phyloP scores from a whole-genome alignment of 1,284 basidiomycete genomes.

The Mycena sp. region DNA sequence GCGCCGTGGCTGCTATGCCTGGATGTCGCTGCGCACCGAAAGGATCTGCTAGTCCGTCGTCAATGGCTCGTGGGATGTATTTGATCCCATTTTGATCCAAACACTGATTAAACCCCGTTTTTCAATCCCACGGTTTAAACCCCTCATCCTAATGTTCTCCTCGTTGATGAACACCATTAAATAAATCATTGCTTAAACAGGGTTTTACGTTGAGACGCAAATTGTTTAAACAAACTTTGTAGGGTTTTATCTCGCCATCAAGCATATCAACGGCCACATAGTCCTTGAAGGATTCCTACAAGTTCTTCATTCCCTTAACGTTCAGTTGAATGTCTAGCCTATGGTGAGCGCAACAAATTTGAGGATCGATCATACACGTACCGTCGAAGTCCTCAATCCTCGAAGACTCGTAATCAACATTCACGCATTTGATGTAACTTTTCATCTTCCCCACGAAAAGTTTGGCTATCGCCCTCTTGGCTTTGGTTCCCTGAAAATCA shows the following conservation, averaged over 20 bases:
- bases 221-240: too few relatives aligned
- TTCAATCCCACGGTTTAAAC: too few relatives aligned
- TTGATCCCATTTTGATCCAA: too few relatives aligned
- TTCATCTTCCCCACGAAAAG: conserved; percentile 99
- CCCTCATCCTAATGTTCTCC: too few relatives aligned
- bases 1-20: too few relatives aligned
- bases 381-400: conserved; percentile 98
- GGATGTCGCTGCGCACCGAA: too few relatives aligned
- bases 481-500: conserved; percentile 81
- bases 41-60: too few relatives aligned
- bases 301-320: conserved; percentile 97
- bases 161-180: too few relatives aligned
- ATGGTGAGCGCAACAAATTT: conserved; percentile 10
- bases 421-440: conserved; percentile 98
- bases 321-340: conserved; percentile 94
- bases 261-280: conserved; percentile 98
- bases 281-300: conserved; percentile 97
- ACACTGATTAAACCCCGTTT: too few relatives aligned
- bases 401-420: conserved; percentile 97
- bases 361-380: conserved; percentile 42
- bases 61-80: too few relatives aligned
- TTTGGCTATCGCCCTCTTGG: conserved; percentile 94
- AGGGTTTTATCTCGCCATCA: conserved; percentile 99
- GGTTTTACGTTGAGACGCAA: too few relatives aligned
- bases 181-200: too few relatives aligned